Base-by-base conservation (phyloP, 306 rosid genomes). In the Lablab purpureus region DNA sequence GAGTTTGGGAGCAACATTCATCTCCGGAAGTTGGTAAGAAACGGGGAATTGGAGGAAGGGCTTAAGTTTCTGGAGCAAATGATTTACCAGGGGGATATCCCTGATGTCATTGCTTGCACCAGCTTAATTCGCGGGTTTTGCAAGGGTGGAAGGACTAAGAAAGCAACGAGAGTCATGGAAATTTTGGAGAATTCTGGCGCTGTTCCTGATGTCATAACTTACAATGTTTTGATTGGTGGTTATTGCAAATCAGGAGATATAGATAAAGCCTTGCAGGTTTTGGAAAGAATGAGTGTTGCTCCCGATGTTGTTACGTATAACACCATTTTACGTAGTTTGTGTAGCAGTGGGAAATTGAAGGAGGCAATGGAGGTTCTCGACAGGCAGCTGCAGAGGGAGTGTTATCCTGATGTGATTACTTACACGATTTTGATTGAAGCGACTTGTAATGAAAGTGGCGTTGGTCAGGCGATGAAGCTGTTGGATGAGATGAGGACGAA, bases 381-480 rank as follows among this genome's bases (percentile, higher is more conserved):
- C 22, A 67, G 87, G 79, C 94, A 91, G 75, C 17, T 93, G 82
- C 86, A 87, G 25, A 88, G 90, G 80, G 96, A 58, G 60, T 91
- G 98, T 67, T 96, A 93, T 85, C 99, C 99, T 0, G 96, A 96
- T 89, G 98, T 96, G 28, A 83, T 96, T 77, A 93, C 98, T 0
- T 96, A 96, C 76, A 96, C 94, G 9, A 93, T 93, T 60, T 82
- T 96, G 92, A 93, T 96, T 45, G 98, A 96, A 82, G 99, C 97
- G 40, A 91, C 96, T 59, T 96, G 98, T 41, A 96, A 90, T 71
- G 97, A 89, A 73, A 87, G 89, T 46, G 98, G 99, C 15, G 97
- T 96, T 76, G 91, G 77, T 74, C 87, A 96, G 80, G 98, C 93
- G 3, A 96, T 93, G 97, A 91, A 90, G 73, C 87, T 96, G 58